phyloP scores from a whole-genome alignment of 768 basidiomycete species.

The Russula sp. region DNA sequence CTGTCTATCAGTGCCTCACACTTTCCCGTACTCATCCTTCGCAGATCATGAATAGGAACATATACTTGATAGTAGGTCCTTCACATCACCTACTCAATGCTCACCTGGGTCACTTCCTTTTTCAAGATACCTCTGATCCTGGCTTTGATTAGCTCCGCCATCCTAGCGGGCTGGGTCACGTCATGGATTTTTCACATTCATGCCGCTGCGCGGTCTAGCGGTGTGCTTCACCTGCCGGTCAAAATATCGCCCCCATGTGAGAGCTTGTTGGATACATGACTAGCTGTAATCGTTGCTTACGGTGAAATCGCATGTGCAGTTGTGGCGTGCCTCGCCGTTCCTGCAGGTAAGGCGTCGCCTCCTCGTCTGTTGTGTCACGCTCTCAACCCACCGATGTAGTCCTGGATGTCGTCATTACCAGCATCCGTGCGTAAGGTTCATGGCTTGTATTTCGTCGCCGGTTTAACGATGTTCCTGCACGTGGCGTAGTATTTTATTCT shows the following conservation, averaged over 20 bases:
- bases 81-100: not conserved
- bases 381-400: not conserved
- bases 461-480: not conserved
- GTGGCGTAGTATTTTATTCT: constrained; percentile 4
- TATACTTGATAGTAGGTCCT: constrained; percentile 8
- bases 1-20: not conserved
- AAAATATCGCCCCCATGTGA: constrained; percentile 5
- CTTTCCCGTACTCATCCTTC: not conserved
- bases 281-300: not conserved
- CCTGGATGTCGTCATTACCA: constrained; percentile 6
- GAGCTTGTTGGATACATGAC: not conserved
- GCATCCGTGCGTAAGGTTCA: constrained; percentile 1
- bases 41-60: constrained; percentile 9
- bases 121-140: constrained; percentile 7
- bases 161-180: constrained; percentile 3
- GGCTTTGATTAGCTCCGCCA: not conserved
- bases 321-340: constrained; percentile 8
- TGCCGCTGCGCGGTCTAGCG: not conserved
- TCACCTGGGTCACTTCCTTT: not conserved
- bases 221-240: too few relatives aligned
- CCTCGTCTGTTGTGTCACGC: not conserved
- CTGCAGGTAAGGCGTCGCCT: constrained; percentile 5
- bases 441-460: not conserved
- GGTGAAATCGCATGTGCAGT: not conserved
- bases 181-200: not conserved